phyloP scores from a whole-genome alignment of 345 rosid species.

The Eucalyptus guilfoylei region DNA sequence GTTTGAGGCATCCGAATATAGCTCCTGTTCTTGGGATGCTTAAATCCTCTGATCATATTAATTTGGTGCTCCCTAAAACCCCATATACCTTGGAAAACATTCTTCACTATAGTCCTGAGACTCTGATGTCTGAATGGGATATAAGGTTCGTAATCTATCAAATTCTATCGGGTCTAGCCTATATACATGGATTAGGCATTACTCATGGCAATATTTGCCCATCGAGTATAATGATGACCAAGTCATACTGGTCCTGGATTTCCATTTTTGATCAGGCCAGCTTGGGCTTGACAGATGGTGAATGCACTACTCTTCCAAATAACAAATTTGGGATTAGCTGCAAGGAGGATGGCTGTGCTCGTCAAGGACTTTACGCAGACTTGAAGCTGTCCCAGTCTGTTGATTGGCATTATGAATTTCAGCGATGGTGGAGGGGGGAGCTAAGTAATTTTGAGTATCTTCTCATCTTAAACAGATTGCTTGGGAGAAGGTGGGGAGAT shows the following conservation, averaged over 20 bases:
- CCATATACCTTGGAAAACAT: slow-evolving; percentile 62
- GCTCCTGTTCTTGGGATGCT: slow-evolving; percentile 60
- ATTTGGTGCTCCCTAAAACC: slow-evolving; percentile 57
- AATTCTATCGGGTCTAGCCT: slow-evolving; percentile 60
- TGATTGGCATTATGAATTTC: slow-evolving; percentile 60
- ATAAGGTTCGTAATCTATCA: slow-evolving; percentile 59
- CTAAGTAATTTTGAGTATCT: slow-evolving; percentile 82
- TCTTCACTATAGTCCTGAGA: slow-evolving; percentile 66
- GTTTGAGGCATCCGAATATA: slow-evolving; percentile 80
- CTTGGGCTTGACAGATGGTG: slow-evolving; percentile 3
- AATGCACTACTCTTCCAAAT: neutral
- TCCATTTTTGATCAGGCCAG: slow-evolving; percentile 26
- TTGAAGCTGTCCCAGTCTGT: slow-evolving; percentile 38
- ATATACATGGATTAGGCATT: slow-evolving; percentile 56
- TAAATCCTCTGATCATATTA: slow-evolving; percentile 26
- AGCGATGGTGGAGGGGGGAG: slow-evolving; percentile 85
- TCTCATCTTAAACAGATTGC: slow-evolving; percentile 66
- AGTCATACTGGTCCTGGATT: slow-evolving; percentile 72
- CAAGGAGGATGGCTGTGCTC: slow-evolving; percentile 40
- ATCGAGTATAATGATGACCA: slow-evolving; percentile 50
- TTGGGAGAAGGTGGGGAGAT: slow-evolving; percentile 98
- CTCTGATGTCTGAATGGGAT: slow-evolving; percentile 68
- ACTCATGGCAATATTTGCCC: slow-evolving; percentile 67
- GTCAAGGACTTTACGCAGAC: slow-evolving; percentile 47
- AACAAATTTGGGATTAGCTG: slow-evolving; percentile 16